Evolutionary conservation across 805 yeast genomes (phyloP), one percentile per base, ranked within the genome.

Genomic region (Cyberlindnera misumaiensis): DNA sequence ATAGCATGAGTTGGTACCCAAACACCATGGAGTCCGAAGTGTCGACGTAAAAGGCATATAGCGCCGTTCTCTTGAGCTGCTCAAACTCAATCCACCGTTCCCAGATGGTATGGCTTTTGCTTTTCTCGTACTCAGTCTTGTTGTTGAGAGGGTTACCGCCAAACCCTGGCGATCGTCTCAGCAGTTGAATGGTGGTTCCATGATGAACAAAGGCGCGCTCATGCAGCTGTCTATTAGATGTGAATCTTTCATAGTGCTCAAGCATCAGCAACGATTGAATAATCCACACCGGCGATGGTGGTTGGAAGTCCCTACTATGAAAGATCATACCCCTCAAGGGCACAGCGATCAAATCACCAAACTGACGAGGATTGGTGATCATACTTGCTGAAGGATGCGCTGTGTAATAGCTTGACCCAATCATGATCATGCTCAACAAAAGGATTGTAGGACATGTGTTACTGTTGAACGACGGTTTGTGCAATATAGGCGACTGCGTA

Each of bases 171-270:
- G 86, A 76, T 48, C 95, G 67, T 47, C 94, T 64, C 35, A 86
- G 61, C 31, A 86, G 61, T 58, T 86, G 95, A 30, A 85, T 78
- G 0, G 89, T 78, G 0, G 95, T 82, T 4, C 93, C 95, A 57
- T 86, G 96, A 55, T 87, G 95, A 15, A 87, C 63, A 58, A 82
- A 90, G 0, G 86, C 83, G 34, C 96, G 61, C 60, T 86, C 96
- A 55, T 86, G 96, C 49, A 83, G 59, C 30, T 64, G 62, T 49
- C 96, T 64, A 32, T 75, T 72, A 0, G 86, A 67, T 48, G 82
- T 78, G 43, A 81, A 72, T 61, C 86, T 83, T 55, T 86, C 96
- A 53, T 77, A 80, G 62, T 80, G 77, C 53, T 86, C 95, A n/a
- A 87, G 56, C 45, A 87, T 55, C 39, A 83, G 58, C 44, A 86